Percentiles rank a stretch among this genome's conserved stretches.
Evolutionary conservation across 192 early-diverging fungal species (phyloP).

Genomic region (Umbelopsis vinacea): DNA sequence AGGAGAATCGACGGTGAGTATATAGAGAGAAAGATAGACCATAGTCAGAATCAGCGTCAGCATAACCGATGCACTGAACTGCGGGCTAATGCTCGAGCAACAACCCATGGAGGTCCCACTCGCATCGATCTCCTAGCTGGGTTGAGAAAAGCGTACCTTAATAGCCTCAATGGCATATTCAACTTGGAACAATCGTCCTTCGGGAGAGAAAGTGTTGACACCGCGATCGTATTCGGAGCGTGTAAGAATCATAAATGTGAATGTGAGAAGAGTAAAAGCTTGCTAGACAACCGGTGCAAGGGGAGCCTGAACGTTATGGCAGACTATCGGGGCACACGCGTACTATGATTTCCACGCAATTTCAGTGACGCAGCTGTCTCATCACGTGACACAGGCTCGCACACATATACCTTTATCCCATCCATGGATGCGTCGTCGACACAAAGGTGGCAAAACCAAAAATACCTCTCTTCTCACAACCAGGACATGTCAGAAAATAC

Average conservation of each 20-base stretch:
- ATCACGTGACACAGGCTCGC: neutral
- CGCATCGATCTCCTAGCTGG: neutral
- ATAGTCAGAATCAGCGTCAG: neutral
- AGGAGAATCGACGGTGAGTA: neutral
- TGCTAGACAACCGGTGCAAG: neutral
- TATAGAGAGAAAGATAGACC: neutral
- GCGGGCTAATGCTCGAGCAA: neutral
- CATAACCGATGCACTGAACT: neutral
- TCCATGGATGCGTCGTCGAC: too few relatives aligned
- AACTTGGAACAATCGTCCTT: conserved; percentile 99
- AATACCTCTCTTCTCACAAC: too few relatives aligned
- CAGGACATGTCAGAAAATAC: neutral
- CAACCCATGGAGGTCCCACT: neutral
- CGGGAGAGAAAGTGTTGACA: conserved; percentile 99
- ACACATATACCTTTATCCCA: too few relatives aligned
- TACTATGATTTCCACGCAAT: neutral
- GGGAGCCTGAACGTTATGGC: neutral
- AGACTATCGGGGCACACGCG: neutral
- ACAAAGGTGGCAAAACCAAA: too few relatives aligned
- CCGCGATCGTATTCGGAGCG: conserved; percentile 99
- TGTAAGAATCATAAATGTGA: conserved; percentile 62
- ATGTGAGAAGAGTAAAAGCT: neutral
- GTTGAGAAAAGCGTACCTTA: conserved; percentile 68
- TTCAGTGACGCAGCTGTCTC: neutral
- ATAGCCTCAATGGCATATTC: conserved; percentile 99